Evolutionary conservation across 2,329 filamentous ascomycete genomes (phyloP).

Genomic region (Xylaria sp.): DNA sequence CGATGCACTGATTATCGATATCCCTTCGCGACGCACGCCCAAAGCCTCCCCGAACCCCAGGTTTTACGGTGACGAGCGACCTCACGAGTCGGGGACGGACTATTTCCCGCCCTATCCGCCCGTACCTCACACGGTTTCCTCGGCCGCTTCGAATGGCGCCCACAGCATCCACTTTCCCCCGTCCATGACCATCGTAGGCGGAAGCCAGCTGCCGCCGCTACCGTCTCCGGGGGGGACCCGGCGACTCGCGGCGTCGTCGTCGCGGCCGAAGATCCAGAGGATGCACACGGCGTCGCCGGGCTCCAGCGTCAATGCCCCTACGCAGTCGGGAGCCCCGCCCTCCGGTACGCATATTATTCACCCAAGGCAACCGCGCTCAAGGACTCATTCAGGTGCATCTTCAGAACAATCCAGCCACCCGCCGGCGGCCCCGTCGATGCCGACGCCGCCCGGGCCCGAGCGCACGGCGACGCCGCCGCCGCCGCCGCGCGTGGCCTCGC

Average conservation of each 20-base stretch:
- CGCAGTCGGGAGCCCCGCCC: conserved; percentile 40
- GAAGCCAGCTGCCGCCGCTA: conserved; percentile 77
- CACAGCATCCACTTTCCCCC: conserved; percentile 47
- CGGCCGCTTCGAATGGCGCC: conserved; percentile 31
- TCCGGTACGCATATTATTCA: conserved; percentile 46
- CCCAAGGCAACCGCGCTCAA: conserved; percentile 51
- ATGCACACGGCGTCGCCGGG: conserved; percentile 79
- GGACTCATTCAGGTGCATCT: conserved; percentile 60
- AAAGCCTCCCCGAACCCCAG: conserved; percentile 69
- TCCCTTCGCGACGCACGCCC: conserved; percentile 75
- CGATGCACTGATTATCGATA: conserved; percentile 89
- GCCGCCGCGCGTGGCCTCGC: conserved; percentile 52
- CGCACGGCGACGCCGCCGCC: conserved; percentile 60
- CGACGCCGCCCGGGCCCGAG: conserved; percentile 55
- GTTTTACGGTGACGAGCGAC: conserved; percentile 37
- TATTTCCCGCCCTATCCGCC: conserved; percentile 41
- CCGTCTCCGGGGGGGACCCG: conserved; percentile 78
- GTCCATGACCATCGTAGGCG: conserved; percentile 79
- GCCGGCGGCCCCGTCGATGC: conserved; percentile 53
- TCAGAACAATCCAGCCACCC: conserved; percentile 54
- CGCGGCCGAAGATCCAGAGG: conserved; percentile 59
- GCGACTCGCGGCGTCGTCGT: conserved; percentile 26
- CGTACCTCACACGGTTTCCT: conserved; percentile 27
- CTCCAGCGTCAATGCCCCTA: conserved; percentile 56
- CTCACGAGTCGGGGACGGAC: conserved; percentile 40